Conservation (phyloP, 805 yeast species). For the Saccharomycopsis selenospora region DNA sequence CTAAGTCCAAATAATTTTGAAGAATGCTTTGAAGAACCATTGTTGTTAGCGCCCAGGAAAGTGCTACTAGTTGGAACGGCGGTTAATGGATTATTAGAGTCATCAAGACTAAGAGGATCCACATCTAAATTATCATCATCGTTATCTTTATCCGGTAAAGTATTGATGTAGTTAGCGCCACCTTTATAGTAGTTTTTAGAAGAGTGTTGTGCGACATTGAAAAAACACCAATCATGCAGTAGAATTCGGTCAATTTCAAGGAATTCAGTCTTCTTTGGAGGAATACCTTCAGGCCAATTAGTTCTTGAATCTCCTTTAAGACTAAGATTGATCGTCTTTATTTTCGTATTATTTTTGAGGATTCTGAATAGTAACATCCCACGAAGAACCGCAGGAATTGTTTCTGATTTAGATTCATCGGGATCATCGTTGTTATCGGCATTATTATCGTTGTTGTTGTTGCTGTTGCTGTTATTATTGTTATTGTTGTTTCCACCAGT, state of each 20-base stretch:
- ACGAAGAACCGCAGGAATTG: conserved; percentile 74
- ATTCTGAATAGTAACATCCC: conserved; percentile 72
- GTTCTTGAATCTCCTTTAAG: conserved; percentile 70
- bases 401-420: conserved; percentile 26
- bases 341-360: conserved; percentile 54
- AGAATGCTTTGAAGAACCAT: not conserved
- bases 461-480: not conserved
- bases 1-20: not conserved
- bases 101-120: conserved; percentile 26
- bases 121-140: conserved; percentile 16
- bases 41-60: not conserved
- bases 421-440: not conserved
- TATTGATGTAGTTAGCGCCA: conserved; percentile 36
- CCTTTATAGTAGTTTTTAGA: conserved; percentile 24
- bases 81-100: not conserved
- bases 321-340: conserved; percentile 53
- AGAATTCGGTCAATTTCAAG: conserved; percentile 59
- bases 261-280: conserved; percentile 70
- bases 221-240: conserved; percentile 90
- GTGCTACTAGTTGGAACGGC: not conserved
- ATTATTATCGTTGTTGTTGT: not conserved
- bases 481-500: conserved; percentile 1
- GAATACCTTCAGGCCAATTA: conserved; percentile 98
- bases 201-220: conserved; percentile 35
- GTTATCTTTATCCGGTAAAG: conserved; percentile 12